Evolutionary conservation across 805 yeast genomes (phyloP), one percentile per base, ranked within the genome.

Genomic region (Geotrichum ghanense): DNA sequence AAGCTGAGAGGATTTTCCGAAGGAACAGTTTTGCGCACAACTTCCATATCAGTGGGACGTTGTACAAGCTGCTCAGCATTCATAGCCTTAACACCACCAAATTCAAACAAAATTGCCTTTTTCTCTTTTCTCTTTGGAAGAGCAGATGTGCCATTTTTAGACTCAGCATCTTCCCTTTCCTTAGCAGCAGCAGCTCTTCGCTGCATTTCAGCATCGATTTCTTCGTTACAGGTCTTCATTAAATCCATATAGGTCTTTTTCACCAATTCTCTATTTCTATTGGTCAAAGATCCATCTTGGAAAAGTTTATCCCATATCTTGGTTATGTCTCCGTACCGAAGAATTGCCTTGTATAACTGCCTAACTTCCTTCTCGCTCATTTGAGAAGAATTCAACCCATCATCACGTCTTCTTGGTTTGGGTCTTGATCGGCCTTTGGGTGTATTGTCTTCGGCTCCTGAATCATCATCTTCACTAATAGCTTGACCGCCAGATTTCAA

Each of bases 41-140:
- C 62, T 43, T 74, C 74, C 80, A 92, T 72, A 57, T 92, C 97
- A n/a, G 72, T 75, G 0, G 96, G 95, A 54, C 98, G 78, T 50
- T 79, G 76, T 12, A 88, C 54, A 16, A 92, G 74, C 44, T 86
- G 70, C 62, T 92, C 98, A 0, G 98, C 97, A 66, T 92, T 92
- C 56, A 92, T 68, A 53, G 82, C 82, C 63, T 85, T 84, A 41
- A 89, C 95, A 39, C 88, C 90, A 50, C 80, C 81, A 63, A 81
- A 88, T 53, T 87, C 95, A 63, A 92, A 89, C 43, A 90, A 65
- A 16, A 88, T 81, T 0, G 97, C 97, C 64, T 83, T 86, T 65
- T 86, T 83, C 58, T 89, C 96, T 59, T 80, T 83, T 63, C 81
- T 78, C 59, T 46, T 43, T 5, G 48, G 41, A 10, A 43, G 50